Evolutionary conservation across 495 filamentous ascomycete genomes (phyloP), one percentile per base, ranked within the genome.

Genomic region (Astrothelium subdiscretum): DNA sequence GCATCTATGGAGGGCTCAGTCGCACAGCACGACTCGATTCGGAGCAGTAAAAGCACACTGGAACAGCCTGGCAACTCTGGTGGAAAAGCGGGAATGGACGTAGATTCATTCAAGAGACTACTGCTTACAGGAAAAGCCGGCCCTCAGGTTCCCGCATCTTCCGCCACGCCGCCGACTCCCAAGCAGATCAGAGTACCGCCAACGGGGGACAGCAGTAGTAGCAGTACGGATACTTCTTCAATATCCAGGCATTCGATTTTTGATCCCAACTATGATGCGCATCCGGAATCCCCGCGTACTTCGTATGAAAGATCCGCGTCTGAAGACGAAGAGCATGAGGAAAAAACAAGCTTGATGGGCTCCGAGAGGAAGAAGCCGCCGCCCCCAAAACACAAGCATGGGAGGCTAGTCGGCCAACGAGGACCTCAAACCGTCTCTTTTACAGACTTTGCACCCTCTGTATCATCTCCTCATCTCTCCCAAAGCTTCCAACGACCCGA

Each of bases 171-270:
- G n/a, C 32, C 22, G 15, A 62, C 32, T 35, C 18, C 32, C 24
- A 58, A 54, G 29, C 15, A 8, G 48, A 5, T 26, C 8, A 5
- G 26, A 20, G 48, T 20, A 6, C 8, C 51, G n/a, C 27, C 54
- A 51, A 52, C 62, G 38, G 40, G 63, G 3, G 63, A 67, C 32
- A 71, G 71, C 44, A 75, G 70, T 63, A 73, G 69, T 43, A 71
- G 69, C 59, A 74, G 68, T 52, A 75, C 72, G 40, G 73, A 75
- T 59, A 69, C 73, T 24, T 75, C 72, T 2, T 73, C 72, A 13
- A 58, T 67, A n/a, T 75, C 73, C 3, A 54, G 68, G 29, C 69
- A 73, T 52, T 75, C 73, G 0, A 67, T 73, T 3, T 75, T 69
- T 63, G 73, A 75, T 40, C 57, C 70, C 18, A 60, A 65, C 26